Evolutionary conservation across 768 basidiomycete genomes (phyloP).

Genomic region (Leucocoprinus birnbaumii): DNA sequence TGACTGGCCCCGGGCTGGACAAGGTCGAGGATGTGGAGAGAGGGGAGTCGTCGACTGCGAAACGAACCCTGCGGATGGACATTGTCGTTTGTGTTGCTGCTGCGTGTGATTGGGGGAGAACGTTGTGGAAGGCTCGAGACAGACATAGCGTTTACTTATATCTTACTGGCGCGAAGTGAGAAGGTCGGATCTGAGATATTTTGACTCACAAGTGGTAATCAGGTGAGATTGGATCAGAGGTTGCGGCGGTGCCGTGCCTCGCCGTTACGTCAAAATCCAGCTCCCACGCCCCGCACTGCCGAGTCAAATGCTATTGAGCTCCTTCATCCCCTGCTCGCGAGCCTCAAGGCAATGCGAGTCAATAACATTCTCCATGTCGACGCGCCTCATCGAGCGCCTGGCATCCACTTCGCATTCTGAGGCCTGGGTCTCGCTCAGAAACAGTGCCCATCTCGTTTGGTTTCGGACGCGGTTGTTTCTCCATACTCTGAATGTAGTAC

Average conservation of each 20-base stretch:
- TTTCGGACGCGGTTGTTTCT: too few relatives aligned
- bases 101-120: too few relatives aligned
- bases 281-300: slow-evolving; percentile 1
- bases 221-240: neutral
- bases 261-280: too few relatives aligned
- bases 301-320: neutral
- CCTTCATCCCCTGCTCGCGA: neutral
- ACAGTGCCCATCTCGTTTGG: too few relatives aligned
- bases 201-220: slow-evolving; percentile 1
- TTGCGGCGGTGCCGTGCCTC: neutral
- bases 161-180: too few relatives aligned
- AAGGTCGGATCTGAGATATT: neutral
- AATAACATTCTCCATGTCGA: neutral
- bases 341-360: slow-evolving; percentile 8
- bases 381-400: too few relatives aligned
- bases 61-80: slow-evolving; percentile 1
- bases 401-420: too few relatives aligned
- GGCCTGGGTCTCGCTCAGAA: too few relatives aligned
- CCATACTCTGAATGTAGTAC: too few relatives aligned
- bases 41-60: neutral
- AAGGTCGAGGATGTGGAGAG: slow-evolving; percentile 4
- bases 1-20: slow-evolving; percentile 6
- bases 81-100: too few relatives aligned
- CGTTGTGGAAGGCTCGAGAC: too few relatives aligned
- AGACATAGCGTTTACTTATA: too few relatives aligned